Conservation (phyloP, 2,329 filamentous ascomycete genomes). For the Capronia epimyces region DNA sequence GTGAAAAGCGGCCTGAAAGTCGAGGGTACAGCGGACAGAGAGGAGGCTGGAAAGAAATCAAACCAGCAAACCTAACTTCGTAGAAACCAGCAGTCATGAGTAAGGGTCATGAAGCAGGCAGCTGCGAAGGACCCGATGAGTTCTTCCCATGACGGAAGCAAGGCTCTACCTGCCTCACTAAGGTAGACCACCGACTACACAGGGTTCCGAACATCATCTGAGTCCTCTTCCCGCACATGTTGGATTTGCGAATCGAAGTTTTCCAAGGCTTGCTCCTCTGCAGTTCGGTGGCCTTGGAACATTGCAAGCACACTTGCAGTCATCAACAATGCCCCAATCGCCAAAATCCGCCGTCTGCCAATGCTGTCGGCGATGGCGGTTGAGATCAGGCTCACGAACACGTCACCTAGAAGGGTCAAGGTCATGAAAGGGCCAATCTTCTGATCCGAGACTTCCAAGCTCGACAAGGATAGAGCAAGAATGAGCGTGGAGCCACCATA, state of each 20-base stretch:
- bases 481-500: conserved; percentile 58
- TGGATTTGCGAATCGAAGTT: background rate
- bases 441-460: conserved; percentile 51
- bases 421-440: conserved; percentile 62
- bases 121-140: background rate
- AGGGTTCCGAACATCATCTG: background rate
- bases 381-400: conserved; percentile 53
- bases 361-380: conserved; percentile 56
- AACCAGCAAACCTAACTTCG: background rate
- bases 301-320: conserved; percentile 41
- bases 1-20: background rate
- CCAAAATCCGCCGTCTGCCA: conserved; percentile 52
- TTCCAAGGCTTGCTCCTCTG: conserved; percentile 14
- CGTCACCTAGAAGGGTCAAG: conserved; percentile 57
- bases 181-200: background rate
- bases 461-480: conserved; percentile 56
- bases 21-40: background rate
- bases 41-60: background rate
- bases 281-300: conserved; percentile 19
- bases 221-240: conserved; percentile 1
- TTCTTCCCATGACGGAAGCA: background rate
- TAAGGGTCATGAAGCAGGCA: background rate
- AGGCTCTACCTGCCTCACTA: background rate
- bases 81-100: background rate
- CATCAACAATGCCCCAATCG: conserved; percentile 54